These are phyloP conservation scores for Schizopora paradoxa DNA, from an alignment of 1,284 basidiomycete genomes.

Conservation along the genomic window DNA sequence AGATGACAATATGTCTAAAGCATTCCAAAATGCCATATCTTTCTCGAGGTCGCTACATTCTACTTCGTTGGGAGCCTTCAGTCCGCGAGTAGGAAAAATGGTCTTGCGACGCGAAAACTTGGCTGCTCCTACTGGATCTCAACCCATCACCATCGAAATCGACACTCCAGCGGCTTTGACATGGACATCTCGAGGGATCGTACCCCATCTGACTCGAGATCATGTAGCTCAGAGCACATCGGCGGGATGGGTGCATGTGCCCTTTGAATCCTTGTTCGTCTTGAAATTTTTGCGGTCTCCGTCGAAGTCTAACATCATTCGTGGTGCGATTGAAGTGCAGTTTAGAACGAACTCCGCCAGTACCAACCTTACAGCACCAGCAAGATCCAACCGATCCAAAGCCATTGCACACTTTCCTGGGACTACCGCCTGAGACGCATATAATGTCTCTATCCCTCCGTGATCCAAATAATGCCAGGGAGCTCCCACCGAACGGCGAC, in stretches of 20 bases:
- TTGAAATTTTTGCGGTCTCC: background rate
- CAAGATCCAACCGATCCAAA: constrained; percentile 17
- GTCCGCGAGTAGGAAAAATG: constrained; percentile 9
- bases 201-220: constrained; percentile 70
- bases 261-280: constrained; percentile 81
- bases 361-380: constrained; percentile 50
- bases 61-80: background rate
- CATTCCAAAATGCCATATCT: too few relatives aligned
- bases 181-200: constrained; percentile 62
- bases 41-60: constrained; percentile 3
- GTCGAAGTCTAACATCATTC: background rate
- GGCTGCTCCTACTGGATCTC: too few relatives aligned
- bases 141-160: constrained; percentile 37
- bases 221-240: constrained; percentile 43
- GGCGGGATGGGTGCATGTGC: constrained; percentile 58
- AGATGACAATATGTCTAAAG: too few relatives aligned
- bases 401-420: constrained; percentile 51
- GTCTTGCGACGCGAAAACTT: constrained; percentile 1
- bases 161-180: constrained; percentile 58
- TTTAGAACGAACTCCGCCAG: constrained; percentile 54
- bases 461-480: constrained; percentile 56
- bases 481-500: constrained; percentile 67
- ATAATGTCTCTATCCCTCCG: constrained; percentile 57
- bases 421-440: constrained; percentile 44
- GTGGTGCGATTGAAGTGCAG: constrained; percentile 30